These are phyloP conservation scores for Leucosporidium scottii DNA, from an alignment of 768 basidiomycete genomes.

Conservation along the genomic window DNA sequence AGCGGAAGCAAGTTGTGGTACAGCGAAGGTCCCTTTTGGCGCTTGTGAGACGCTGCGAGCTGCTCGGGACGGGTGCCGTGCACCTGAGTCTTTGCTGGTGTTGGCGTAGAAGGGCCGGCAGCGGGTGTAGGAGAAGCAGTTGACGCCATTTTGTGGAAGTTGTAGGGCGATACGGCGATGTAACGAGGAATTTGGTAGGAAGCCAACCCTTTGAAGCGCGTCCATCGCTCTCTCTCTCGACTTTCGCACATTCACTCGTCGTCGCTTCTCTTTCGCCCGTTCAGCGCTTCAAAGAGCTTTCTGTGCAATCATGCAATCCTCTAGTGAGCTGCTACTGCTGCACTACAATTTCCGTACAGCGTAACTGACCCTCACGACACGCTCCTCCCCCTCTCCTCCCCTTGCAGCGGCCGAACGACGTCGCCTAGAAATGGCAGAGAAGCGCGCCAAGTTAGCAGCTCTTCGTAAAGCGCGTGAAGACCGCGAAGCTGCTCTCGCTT, in stretches of 20 bases:
- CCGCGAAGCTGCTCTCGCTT: constrained; percentile 12
- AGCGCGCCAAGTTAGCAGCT: constrained; percentile 77
- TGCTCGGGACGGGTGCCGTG: constrained; percentile 20
- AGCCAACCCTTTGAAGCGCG: no score
- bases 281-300: no score
- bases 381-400: no score
- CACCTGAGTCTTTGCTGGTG: neutral
- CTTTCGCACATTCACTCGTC: no score
- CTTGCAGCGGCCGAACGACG: constrained; percentile 12
- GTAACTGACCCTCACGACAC: no score
- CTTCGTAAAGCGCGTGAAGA: constrained; percentile 43
- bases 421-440: constrained; percentile 76
- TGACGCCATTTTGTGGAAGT: neutral
- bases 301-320: no score
- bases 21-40: constrained; percentile 12
- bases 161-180: no score
- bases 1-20: constrained; percentile 27
- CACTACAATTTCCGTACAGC: no score
- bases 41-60: constrained; percentile 17
- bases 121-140: neutral
- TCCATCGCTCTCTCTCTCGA: no score
- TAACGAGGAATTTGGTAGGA: no score
- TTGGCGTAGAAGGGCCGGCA: neutral
- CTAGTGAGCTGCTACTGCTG: no score
- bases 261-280: no score